These are phyloP conservation scores for Metschnikowia amazonensis DNA, from an alignment of 805 yeast species.

Conservation along the genomic window DNA sequence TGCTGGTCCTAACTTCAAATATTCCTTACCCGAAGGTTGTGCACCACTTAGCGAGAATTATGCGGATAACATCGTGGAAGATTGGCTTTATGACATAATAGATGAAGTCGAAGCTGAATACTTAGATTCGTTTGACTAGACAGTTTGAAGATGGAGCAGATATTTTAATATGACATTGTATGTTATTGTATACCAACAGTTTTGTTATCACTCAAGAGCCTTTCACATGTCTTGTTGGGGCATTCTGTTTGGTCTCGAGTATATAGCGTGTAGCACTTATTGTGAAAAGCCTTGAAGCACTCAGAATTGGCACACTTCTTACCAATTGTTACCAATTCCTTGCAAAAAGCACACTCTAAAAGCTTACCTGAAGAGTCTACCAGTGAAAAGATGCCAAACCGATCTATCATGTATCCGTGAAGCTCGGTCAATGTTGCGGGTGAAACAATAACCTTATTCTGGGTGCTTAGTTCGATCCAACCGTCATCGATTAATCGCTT, in stretches of 20 bases:
- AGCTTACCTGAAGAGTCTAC: constrained; percentile 33
- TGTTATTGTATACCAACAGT: constrained; percentile 6
- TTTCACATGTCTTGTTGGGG: constrained; percentile 9
- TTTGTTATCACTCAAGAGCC: constrained; percentile 1
- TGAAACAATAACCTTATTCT: constrained; percentile 36
- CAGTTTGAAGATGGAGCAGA: not conserved
- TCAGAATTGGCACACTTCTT: constrained; percentile 19
- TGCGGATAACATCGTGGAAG: constrained; percentile 71
- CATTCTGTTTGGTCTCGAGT: constrained; percentile 26
- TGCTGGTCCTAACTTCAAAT: constrained; percentile 61
- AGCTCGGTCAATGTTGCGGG: constrained; percentile 46
- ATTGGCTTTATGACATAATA: constrained; percentile 73
- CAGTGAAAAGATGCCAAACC: constrained; percentile 32
- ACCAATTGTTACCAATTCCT: constrained; percentile 53
- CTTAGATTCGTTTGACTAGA: constrained; percentile 42
- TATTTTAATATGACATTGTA: not conserved
- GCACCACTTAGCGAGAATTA: constrained; percentile 58
- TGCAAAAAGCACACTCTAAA: constrained; percentile 48
- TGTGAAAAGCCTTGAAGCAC: constrained; percentile 45
- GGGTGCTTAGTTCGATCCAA: constrained; percentile 44
- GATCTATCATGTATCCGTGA: constrained; percentile 39
- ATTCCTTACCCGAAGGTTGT: constrained; percentile 30
- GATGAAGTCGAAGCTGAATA: constrained; percentile 75
- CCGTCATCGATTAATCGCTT: constrained; percentile 44
- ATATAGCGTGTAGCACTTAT: constrained; percentile 43